Base-by-base conservation (phyloP, 208 protist genomes). In the Acanthamoeba castellanii region DNA sequence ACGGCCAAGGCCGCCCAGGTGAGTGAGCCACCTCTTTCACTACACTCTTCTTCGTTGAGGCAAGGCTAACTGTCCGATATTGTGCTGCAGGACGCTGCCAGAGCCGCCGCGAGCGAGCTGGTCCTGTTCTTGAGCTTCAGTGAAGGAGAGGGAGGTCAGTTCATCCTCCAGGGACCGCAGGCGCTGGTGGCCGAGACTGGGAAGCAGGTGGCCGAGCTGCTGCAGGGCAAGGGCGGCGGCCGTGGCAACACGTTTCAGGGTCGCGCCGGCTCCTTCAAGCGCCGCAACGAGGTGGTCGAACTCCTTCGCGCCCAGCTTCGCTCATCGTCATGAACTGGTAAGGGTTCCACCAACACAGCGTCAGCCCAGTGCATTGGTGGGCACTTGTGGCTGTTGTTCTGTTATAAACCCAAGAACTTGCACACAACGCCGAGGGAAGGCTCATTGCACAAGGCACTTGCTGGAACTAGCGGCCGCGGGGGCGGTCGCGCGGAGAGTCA, bases 171-270 rank as follows among this genome's bases (percentile, higher is more conserved):
- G 8, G 92, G 92, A n/a, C 74, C 70, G 20, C 9, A 88, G 32
- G 18, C 92, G 32, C 32, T 94, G 9, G 57, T 94, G 18, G n/a
- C 59, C 32, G 92, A 11, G 18, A 42, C 45, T 1, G 76, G 92
- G 20, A 61, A 52, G 52, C 50, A 76, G 74, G 70, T 72, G 68
- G 57, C 70, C 27, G 57, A n/a, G 18, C 50, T 72, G 55, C n/a
- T 94, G 59, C 45, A 68, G 30, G 92, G 74, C 45, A 85, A 74
- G 34, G 78, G 92, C 7, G 92, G 92, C 74, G 92, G 92, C 27
- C 27, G 47, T 22, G 92, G 74, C 92, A 59, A 82, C 37, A 84
- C 25, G 8, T 88, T 94, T 59, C 92, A 94, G 59, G 92, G 92
- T 9, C 47, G 57, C 30, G 84, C 84, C 7, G 3, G 20, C 25